Evolutionary conservation across 306 rosid genomes (phyloP), one percentile per base, ranked within the genome.

Genomic region (Quercus rubra): DNA sequence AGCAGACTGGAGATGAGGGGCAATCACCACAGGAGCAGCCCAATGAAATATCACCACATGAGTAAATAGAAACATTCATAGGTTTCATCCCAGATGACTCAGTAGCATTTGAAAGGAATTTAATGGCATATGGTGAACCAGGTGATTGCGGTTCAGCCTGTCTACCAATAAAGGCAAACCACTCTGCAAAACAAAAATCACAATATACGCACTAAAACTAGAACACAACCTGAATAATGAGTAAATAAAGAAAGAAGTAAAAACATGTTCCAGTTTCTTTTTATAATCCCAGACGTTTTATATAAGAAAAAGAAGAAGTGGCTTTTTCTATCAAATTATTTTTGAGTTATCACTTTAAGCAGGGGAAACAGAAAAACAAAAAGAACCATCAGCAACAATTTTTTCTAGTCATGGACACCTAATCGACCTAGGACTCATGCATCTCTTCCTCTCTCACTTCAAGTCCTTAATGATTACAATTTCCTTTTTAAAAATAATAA

Each of bases 11-110:
- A 70, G 99, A 85, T 57, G 92, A 87, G 77, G 97, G 97, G 72
- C 99, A 95, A 86, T 93, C 99, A 71, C 99, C 98, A 79, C 99
- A 95, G 76, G 99, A 95, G 78, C 99, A 95, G 73, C 99, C 98
- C 79, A 95, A 86, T 68, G 98, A 95, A 80, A 80, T 78, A 85
- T 95, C 99, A 81, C 92, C 84, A 14, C 99, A 93, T 56, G 99
- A 93, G 87, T 95, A 95, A 75, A 92, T 81, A 83, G 99, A 89
- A 79, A 87, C 97, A 78, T 93, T 93, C 99, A 95, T 93, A 82
- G 94, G 93, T 84, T 82, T 86, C 96, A 95, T 93, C 85, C 87
- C 92, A 75, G 94, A 87, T 78, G 93, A 83, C 69, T 61, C 83
- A 9, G 83, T 46, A 80, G 85, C 75, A 79, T 81, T 89, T 84